A percentile compares a stretch with the other conserved stretches of the same genome.
These are phyloP conservation scores for Benincasa hispida DNA, from an alignment of 306 rosid species.

Conservation along the genomic window DNA sequence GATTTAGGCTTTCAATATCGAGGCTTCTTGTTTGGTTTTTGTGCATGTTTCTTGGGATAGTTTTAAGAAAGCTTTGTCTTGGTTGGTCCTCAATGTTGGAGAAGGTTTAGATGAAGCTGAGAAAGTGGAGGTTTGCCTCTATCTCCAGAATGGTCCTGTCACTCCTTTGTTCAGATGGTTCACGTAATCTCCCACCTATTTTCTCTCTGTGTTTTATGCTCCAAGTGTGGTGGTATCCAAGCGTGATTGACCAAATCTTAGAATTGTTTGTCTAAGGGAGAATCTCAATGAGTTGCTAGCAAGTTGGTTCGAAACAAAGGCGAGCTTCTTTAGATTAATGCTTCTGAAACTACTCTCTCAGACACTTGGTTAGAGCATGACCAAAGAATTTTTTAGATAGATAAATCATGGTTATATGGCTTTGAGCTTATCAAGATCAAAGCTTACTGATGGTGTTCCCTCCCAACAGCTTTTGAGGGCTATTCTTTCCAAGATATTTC, in stretches of 20 bases:
- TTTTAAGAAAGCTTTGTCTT: not conserved
- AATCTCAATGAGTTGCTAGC: not conserved
- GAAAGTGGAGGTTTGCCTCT: not conserved
- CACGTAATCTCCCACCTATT: not conserved
- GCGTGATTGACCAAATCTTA: not conserved
- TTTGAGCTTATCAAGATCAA: not conserved
- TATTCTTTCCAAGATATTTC: not conserved
- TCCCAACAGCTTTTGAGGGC: not conserved
- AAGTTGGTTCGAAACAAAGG: not conserved
- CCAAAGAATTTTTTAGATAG: not conserved
- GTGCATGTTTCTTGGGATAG: not conserved
- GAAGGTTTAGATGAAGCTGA: not conserved
- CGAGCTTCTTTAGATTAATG: not conserved
- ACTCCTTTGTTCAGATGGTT: not conserved
- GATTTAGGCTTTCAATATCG: not conserved
- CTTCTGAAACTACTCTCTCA: not conserved
- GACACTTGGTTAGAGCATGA: not conserved
- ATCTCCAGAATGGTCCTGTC: not conserved
- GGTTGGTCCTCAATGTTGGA: not conserved
- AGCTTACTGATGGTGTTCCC: not conserved
- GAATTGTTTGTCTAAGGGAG: not conserved
- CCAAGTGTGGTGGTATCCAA: not conserved
- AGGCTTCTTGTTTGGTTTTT: not conserved
- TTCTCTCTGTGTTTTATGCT: not conserved
- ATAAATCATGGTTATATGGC: not conserved